Evolutionary conservation across 495 filamentous ascomycete species (phyloP).

Genomic region (Rusavskia elegans): DNA sequence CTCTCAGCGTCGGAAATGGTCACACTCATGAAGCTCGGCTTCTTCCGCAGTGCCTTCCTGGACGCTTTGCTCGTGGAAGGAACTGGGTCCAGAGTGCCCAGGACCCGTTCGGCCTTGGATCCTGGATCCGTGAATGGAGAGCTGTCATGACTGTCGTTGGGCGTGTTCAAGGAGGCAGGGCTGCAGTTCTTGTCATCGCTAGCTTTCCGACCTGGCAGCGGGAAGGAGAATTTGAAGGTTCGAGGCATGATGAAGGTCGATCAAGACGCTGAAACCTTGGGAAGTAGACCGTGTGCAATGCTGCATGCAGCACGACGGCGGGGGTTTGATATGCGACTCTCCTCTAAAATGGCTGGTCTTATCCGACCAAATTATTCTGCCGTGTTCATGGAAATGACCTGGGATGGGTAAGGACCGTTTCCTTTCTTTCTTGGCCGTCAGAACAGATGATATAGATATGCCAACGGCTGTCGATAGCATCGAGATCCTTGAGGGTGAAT

Average conservation of each 20-base stretch:
- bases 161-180: conserved; percentile 7
- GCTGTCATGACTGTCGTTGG: conserved; percentile 5
- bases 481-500: neutral
- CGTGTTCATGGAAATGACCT: too few relatives aligned
- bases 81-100: conserved; percentile 7
- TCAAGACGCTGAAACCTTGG: neutral
- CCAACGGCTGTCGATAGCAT: neutral
- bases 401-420: too few relatives aligned
- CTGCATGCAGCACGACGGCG: neutral
- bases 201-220: conserved; percentile 9
- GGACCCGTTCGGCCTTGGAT: conserved; percentile 10
- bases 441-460: neutral
- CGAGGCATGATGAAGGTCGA: conserved; percentile 7
- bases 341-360: too few relatives aligned
- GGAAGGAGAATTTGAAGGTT: conserved; percentile 14
- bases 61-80: conserved; percentile 4
- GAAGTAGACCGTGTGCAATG: neutral
- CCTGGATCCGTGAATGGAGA: conserved; percentile 10
- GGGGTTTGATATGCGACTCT: neutral
- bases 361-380: too few relatives aligned
- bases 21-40: conserved; percentile 14
- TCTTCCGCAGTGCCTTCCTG: conserved; percentile 8
- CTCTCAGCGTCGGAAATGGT: conserved; percentile 9
- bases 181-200: conserved; percentile 5
- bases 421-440: too few relatives aligned